Conservation (phyloP, 2,329 filamentous ascomycete genomes). For the Xylaria sp. region DNA sequence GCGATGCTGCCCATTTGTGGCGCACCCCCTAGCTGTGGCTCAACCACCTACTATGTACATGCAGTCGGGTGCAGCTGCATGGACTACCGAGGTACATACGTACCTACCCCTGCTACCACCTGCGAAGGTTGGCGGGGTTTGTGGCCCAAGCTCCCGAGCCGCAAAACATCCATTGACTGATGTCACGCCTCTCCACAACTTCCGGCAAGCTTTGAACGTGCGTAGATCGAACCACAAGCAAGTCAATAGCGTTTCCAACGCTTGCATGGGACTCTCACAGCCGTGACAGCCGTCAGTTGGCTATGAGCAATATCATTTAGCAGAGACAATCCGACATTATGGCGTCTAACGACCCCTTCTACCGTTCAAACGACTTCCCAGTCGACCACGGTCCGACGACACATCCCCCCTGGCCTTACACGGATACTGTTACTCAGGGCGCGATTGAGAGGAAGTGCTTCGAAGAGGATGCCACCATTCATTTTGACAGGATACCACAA, state of each 20-base stretch:
- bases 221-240: background rate
- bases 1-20: background rate
- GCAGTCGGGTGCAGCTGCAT: too few relatives aligned
- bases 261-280: background rate
- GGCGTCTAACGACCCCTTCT: slow-evolving; percentile 10
- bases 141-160: slow-evolving; percentile 15
- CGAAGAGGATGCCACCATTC: slow-evolving; percentile 33
- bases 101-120: too few relatives aligned
- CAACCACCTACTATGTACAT: too few relatives aligned
- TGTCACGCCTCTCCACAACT: background rate
- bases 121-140: too few relatives aligned
- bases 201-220: background rate
- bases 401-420: slow-evolving; percentile 30
- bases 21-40: background rate
- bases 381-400: slow-evolving; percentile 7
- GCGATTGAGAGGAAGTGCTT: slow-evolving; percentile 29
- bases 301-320: background rate
- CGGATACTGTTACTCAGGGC: slow-evolving; percentile 12
- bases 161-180: background rate
- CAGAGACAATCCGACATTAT: background rate
- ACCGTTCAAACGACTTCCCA: slow-evolving; percentile 1
- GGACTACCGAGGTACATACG: too few relatives aligned
- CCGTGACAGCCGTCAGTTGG: background rate
- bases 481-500: slow-evolving; percentile 29
- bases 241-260: background rate